Evolutionary conservation across 1,284 basidiomycete genomes (phyloP), one percentile per base, ranked within the genome.

Genomic region (Microbotryomycetes sp.): DNA sequence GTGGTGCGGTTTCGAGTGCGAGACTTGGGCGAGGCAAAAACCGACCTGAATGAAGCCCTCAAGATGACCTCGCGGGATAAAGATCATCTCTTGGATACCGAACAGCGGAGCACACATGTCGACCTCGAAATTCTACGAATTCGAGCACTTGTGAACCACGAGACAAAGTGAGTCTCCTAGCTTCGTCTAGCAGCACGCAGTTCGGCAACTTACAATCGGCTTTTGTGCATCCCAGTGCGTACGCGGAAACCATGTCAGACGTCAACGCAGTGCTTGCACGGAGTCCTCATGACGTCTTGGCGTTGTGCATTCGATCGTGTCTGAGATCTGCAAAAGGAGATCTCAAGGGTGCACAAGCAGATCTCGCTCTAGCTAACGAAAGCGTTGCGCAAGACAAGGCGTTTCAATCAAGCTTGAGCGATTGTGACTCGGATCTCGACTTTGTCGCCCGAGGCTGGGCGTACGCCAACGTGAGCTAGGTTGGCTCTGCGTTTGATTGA

Each of bases 391-490:
- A 15, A 19, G 60, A 63, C 1, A 36, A 49, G 7, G 60, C 57
- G 22, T 63, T 59, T 36, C 23, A 61, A 16, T 60, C 56, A 51
- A 26, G 53, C 15, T 32, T 69, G 4, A 65, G 65, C 0, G 64
- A 66, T 25, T 42, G 49, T 3, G 67, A 70, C 7, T 46, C 52
- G 19, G 69, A 70, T 46, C 42, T 70, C n/a, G 69, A 68, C 36
- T 66, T 59, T 22, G 49, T 70, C 15, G 62, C 59, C 16, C 52
- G 67, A 50, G 64, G 67, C 12, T 68, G 67, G 67, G 67, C 62
- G 5, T 65, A 66, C 36, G 58, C 56, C 6, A 63, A 59, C 30
- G 62, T 70, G 23, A 55, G 59, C 23, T 6, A n/a, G 14, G 14
- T n/a, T n/a, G n/a, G n/a, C n/a, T n/a, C n/a, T n/a, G n/a, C n/a